Conservation (phyloP, 2,329 filamentous ascomycete species). For the Niveomyces coronatus region DNA sequence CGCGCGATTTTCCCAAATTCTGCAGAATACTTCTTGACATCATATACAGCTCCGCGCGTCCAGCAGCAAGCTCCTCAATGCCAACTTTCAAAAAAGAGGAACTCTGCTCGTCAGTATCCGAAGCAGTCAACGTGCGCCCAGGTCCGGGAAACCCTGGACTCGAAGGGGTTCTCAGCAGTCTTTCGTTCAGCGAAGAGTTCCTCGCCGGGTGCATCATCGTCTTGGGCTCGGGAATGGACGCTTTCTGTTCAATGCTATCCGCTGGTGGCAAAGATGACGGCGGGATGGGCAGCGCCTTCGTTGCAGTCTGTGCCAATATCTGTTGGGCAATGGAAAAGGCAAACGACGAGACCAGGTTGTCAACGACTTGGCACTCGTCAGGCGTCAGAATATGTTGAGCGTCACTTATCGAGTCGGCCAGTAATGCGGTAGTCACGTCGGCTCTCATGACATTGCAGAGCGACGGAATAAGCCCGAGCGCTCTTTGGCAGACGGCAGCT, state of each 20-base stretch:
- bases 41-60: conserved; percentile 70
- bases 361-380: conserved; percentile 43
- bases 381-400: conserved; percentile 26
- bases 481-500: conserved; percentile 76
- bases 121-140: conserved; percentile 25
- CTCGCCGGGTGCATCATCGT: conserved; percentile 60
- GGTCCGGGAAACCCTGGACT: conserved; percentile 44
- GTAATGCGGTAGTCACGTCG: conserved; percentile 59
- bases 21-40: conserved; percentile 73
- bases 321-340: conserved; percentile 68
- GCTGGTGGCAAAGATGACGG: conserved; percentile 40
- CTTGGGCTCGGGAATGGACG: conserved; percentile 55
- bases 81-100: conserved; percentile 51
- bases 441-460: conserved; percentile 69
- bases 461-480: conserved; percentile 73
- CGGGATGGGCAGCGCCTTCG: conserved; percentile 56
- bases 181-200: conserved; percentile 48
- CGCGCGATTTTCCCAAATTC: conserved; percentile 56
- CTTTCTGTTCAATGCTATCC: conserved; percentile 47
- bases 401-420: conserved; percentile 27
- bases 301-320: conserved; percentile 64
- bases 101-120: conserved; percentile 29
- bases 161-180: conserved; percentile 31
- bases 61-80: conserved; percentile 71
- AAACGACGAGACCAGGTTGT: conserved; percentile 70